These are phyloP conservation scores for Myriosclerotinia curreyana DNA, from an alignment of 2,329 filamentous ascomycete genomes.

Conservation along the genomic window DNA sequence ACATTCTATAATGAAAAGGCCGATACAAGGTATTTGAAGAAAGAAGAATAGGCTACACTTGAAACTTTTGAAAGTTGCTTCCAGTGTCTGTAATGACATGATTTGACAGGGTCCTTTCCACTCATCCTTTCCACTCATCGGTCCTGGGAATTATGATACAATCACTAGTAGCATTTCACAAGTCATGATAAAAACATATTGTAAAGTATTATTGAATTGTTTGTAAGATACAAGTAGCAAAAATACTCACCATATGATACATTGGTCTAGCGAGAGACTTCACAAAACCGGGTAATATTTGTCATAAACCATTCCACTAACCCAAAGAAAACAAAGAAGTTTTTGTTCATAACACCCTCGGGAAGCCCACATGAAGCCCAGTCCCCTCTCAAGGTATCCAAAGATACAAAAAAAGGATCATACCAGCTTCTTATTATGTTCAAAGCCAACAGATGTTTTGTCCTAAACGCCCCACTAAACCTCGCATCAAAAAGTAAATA, in stretches of 20 bases:
- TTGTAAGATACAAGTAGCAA: conserved; percentile 8
- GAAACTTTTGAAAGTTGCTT: no score
- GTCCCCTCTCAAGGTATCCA: conserved; percentile 37
- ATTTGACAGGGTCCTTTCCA: no score
- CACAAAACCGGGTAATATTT: conserved; percentile 12
- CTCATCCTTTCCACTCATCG: no score
- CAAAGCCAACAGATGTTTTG: conserved; percentile 37
- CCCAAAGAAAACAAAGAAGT: conserved; percentile 7
- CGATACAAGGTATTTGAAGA: no score
- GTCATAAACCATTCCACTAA: conserved; percentile 11
- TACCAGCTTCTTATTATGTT: conserved; percentile 38
- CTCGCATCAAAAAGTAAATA: conserved; percentile 34
- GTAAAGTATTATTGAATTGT: conserved; percentile 13
- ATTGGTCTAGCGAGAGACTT: conserved; percentile 16
- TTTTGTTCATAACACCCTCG: conserved; percentile 31
- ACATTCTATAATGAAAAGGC: no score
- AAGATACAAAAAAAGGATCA: conserved; percentile 37
- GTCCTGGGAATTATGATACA: no score
- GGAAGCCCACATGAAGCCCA: conserved; percentile 38
- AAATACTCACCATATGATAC: conserved; percentile 25
- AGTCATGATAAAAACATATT: neutral
- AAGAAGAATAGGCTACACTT: no score
- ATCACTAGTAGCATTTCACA: neutral
- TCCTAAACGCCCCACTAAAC: conserved; percentile 34
- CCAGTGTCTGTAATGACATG: no score